Base-by-base conservation (phyloP, 192 early-diverging fungal genomes). In the Umbelopsis isabellina region DNA sequence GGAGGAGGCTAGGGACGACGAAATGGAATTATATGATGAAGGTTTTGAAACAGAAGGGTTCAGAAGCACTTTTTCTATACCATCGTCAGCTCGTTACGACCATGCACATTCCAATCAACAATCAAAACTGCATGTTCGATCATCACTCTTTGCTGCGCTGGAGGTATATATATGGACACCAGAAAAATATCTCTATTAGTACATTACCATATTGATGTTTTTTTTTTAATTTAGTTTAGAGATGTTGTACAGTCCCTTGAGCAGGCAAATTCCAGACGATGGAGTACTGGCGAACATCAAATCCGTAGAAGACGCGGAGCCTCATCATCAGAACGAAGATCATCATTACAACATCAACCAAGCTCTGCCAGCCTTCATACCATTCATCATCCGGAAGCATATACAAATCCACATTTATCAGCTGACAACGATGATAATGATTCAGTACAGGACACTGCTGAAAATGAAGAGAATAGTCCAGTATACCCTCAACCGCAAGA, bases 101-200 rank as follows among this genome's bases (percentile, higher is more conserved):
- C 46, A 64, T 44, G 21, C 35, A 0, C 71, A 67, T 20, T 46
- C 65, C 0, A 7, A 12, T 30, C 55, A 27, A 61, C 55, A 61
- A 35, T 61, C 55, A n/a, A 78, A 78, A 61, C 47, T 78, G 21
- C 71, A 80, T 22, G 78, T 81, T 46, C 72, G 84, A 49, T 77
- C 86, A 20, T 84, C 84, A 16, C 72, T 88, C 12, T 80, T 88
- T 69, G 79, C 83, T 33, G 86, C 86, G 2, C 71, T 88, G 8
- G 86, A 88, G 80, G 86, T 84, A 76, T 65, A 35, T 25, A 13
- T 9, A 44, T 11, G 65, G 25, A 45, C 7, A 37, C 20, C 5
- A 64, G 46, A 22, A 45, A 51, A 45, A 51, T 37, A 6, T 21
- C 23, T 37, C 23, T 37, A 20, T 25, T 58, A 30, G 58, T 47